Evolutionary conservation across 208 protist species (phyloP), one percentile per base, ranked within the genome.

Genomic region (Leishmania guyanensis): DNA sequence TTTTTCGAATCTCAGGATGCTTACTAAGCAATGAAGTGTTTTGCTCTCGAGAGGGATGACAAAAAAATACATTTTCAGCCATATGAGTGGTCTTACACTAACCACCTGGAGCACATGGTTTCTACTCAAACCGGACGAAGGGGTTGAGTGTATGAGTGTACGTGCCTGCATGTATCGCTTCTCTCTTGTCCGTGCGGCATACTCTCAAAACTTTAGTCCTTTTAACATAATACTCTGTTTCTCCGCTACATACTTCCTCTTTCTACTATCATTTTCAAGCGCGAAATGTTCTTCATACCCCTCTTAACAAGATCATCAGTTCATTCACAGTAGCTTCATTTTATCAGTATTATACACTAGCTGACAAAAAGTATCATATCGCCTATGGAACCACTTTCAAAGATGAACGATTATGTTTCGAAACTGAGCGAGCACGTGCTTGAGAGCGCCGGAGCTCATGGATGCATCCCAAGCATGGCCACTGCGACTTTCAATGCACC

Each of bases 401-500:
- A 70, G 76, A 93, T 93, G 87, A 90, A 87, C 53, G 75, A 89
- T 33, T 96, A 88, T 74, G 53, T 88, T 33, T 83, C 82, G 12
- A 79, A 91, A 71, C 71, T 96, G 29, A 86, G 76, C 33, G 76
- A 43, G 17, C 85, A 96, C 83, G 79, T 94, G 46, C 75, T 84
- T 43, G 75, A 88, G 82, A 88, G 86, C 75, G 72, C 81, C 60
- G 87, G 83, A 3, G 56, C 80, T 33, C 58, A 54, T 36, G 75
- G 76, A 26, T 80, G 66, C 65, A 89, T 85, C 65, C 77, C 84
- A 33, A 93, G 90, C 79, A 90, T 94, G 69, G 83, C 91, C 22
- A 89, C 89, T 46, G 84, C 81, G 4, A 88, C 91, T 20, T 96
- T 94, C 78, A 96, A 92, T 79, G 66, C 81, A 16, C 86, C 91